Base-by-base conservation (phyloP, 2,329 filamentous ascomycete species). In the Cordyceps fumosorosea region DNA sequence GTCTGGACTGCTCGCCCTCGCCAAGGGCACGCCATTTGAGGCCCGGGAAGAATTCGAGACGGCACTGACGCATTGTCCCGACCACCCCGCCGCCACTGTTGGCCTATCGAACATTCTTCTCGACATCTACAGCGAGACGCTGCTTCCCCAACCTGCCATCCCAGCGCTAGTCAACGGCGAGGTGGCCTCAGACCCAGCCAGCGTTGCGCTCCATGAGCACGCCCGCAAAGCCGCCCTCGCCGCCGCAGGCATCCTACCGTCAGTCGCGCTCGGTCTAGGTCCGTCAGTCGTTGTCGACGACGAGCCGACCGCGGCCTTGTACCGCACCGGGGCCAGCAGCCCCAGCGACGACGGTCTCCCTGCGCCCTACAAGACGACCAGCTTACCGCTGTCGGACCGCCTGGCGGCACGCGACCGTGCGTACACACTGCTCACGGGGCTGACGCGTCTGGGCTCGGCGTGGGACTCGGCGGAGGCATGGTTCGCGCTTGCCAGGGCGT, bases 401-500 rank as follows among this genome's bases (percentile, higher is more conserved):
- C 84, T 98, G n/a, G 90, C 93, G 3, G 90, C 93, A 18, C 86
- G 93, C 22, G 95, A 98, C 71, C 84, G 95, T 56, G 95, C 95
- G 0, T 95, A 92, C 70, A 89, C 88, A 14, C 81, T 99, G 18
- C 80, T 99, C 3, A 89, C 89, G 0, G 85, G 86, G 0, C 78
- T 98, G 59, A 98, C 93, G 2, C 96, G 92, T 72, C 83, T 93
- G 10, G 93, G 93, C 10, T 82, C 80, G 14, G 90, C 91, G 0
- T 99, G 95, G 95, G 93, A 97, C 74, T 85, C 89, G 72, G 87
- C 90, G 0, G 95, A 98, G 72, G 95, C 93, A 5, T 99, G 95
- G 95, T 93, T 91, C 70, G 85, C 89, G 5, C 82, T 99, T 40
- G 90, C 92, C 0, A 82, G 91, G 65, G 92, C 91, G 11, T 90